Evolutionary conservation across 768 basidiomycete species (phyloP).

Genomic region (Tylopilus subfusipes): DNA sequence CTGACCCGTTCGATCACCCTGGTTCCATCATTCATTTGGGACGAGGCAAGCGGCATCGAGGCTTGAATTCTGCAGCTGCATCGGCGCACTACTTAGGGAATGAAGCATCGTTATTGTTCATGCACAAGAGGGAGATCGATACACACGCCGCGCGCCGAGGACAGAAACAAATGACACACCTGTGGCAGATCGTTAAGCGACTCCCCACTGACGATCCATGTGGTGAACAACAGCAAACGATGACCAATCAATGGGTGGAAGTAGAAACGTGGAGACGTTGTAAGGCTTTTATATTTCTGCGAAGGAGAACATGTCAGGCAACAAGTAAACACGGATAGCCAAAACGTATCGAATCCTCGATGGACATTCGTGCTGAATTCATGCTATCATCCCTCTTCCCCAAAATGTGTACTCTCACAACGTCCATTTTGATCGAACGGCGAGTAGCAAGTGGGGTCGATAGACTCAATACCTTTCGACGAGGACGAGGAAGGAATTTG

Average conservation of each 20-base stretch:
- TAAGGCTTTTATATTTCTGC: background rate
- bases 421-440: constrained; percentile 5
- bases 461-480: no score
- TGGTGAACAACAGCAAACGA: background rate
- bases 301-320: background rate
- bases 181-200: background rate
- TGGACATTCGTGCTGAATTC: constrained; percentile 11
- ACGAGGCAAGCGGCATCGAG: no score
- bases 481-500: background rate
- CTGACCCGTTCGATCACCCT: no score
- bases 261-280: background rate
- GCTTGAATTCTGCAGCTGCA: no score
- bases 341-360: constrained; percentile 2
- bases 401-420: constrained; percentile 3
- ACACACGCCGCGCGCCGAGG: background rate
- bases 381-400: constrained; percentile 7
- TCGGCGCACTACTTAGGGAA: no score
- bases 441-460: constrained; percentile 8
- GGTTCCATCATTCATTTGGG: no score
- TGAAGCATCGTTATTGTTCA: no score
- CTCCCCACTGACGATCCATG: no score
- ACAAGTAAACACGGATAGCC: constrained; percentile 13
- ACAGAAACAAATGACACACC: background rate
- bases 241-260: background rate
- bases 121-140: no score